A percentile compares a stretch with the other conserved stretches of the same genome.
Conservation (phyloP, 495 filamentous ascomycete genomes). For the Aspergillus conjunctus region DNA sequence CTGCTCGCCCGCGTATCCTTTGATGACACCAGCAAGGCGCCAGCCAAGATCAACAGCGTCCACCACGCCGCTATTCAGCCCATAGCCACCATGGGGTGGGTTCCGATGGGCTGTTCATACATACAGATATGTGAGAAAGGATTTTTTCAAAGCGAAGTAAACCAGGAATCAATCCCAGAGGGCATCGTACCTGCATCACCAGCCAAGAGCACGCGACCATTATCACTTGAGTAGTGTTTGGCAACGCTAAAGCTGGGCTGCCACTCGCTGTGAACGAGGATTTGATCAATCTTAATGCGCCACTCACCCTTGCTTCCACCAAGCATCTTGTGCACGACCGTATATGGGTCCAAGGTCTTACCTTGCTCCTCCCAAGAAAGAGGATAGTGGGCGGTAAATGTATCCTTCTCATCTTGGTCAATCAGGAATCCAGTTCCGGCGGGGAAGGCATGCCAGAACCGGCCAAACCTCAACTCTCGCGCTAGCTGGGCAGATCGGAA, state of each 20-base stretch:
- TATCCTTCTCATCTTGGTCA: constrained; percentile 36
- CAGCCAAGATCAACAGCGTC: constrained; percentile 38
- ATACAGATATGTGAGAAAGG: too few relatives aligned
- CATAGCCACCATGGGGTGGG: constrained; percentile 45
- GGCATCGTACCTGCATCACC: constrained; percentile 49
- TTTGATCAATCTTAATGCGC: constrained; percentile 33
- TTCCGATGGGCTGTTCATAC: constrained; percentile 56
- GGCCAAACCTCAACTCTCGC: constrained; percentile 19
- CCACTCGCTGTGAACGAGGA: constrained; percentile 31
- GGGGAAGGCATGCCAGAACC: constrained; percentile 38
- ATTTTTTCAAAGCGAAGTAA: too few relatives aligned
- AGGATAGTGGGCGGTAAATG: constrained; percentile 33
- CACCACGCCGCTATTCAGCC: constrained; percentile 38
- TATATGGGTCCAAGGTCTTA: constrained; percentile 21
- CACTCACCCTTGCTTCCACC: constrained; percentile 22
- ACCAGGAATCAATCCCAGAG: too few relatives aligned
- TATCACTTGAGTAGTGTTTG: constrained; percentile 11
- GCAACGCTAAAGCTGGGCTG: constrained; percentile 30
- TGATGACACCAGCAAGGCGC: constrained; percentile 32
- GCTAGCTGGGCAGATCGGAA: constrained; percentile 34
- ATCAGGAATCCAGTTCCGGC: constrained; percentile 25
- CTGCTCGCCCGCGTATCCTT: constrained; percentile 25
- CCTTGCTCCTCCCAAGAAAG: neutral
- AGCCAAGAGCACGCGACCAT: constrained; percentile 50
- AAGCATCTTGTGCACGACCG: constrained; percentile 27